These are phyloP conservation scores for Dactylonectria macrodidyma DNA, from an alignment of 2,329 filamentous ascomycete species.

Conservation along the genomic window DNA sequence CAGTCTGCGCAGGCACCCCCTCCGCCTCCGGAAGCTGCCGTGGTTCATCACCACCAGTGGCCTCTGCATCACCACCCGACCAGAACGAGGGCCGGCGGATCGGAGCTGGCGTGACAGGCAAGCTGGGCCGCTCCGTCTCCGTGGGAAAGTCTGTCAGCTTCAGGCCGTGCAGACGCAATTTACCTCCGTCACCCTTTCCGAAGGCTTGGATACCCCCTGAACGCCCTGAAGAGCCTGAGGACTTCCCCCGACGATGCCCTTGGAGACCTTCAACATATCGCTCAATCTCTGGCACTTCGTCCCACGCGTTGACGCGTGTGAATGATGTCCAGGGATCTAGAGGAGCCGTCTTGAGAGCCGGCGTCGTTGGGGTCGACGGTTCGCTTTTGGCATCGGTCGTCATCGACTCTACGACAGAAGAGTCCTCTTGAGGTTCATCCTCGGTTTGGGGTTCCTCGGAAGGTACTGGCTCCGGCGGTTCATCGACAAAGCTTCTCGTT, in stretches of 20 bases:
- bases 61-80: constrained; percentile 63
- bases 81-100: constrained; percentile 79
- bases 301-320: constrained; percentile 90
- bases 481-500: constrained; percentile 71
- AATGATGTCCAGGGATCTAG: constrained; percentile 81
- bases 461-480: constrained; percentile 37
- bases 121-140: constrained; percentile 84
- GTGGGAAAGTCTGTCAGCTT: constrained; percentile 91
- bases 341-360: constrained; percentile 61
- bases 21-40: constrained; percentile 80
- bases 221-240: constrained; percentile 44
- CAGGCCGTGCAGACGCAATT: constrained; percentile 58
- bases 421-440: constrained; percentile 47
- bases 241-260: constrained; percentile 65
- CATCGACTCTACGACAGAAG: constrained; percentile 54
- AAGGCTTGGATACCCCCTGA: constrained; percentile 33
- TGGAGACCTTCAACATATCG: constrained; percentile 86
- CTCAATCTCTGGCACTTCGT: constrained; percentile 89
- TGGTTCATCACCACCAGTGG: constrained; percentile 65
- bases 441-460: constrained; percentile 43
- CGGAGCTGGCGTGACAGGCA: constrained; percentile 92
- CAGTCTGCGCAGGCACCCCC: constrained; percentile 87
- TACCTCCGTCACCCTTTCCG: constrained; percentile 31
- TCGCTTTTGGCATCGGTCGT: constrained; percentile 53
- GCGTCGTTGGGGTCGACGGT: constrained; percentile 64